phyloP scores from a whole-genome alignment of 768 basidiomycete species.

The Infundibulicybe gibba region DNA sequence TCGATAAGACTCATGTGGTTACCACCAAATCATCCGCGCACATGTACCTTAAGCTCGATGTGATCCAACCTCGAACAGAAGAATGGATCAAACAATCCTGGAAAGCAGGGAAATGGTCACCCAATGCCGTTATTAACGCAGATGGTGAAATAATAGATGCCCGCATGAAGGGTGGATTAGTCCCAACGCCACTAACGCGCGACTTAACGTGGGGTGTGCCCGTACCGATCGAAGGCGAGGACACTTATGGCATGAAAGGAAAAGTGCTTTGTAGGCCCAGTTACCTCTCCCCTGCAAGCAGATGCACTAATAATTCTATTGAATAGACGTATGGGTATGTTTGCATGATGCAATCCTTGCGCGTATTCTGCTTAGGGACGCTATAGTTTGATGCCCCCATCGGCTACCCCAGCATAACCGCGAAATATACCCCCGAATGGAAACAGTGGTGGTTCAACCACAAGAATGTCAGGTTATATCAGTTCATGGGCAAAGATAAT shows the following conservation, averaged over 20 bases:
- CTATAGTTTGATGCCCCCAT: constrained; percentile 94
- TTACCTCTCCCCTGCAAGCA: neutral
- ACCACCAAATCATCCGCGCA: constrained; percentile 78
- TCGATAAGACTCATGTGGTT: constrained; percentile 77
- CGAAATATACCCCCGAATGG: constrained; percentile 93
- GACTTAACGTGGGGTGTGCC: constrained; percentile 97
- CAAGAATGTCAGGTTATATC: constrained; percentile 85
- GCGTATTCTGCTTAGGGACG: constrained; percentile 7
- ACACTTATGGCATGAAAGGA: constrained; percentile 80
- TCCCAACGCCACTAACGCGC: constrained; percentile 88
- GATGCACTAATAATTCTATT: constrained; percentile 4
- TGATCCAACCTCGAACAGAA: constrained; percentile 77
- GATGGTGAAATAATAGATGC: constrained; percentile 90
- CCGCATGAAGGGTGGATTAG: constrained; percentile 78
- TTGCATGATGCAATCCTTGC: neutral
- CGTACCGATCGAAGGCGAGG: constrained; percentile 75
- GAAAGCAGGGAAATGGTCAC: constrained; percentile 86
- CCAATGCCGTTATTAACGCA: constrained; percentile 84
- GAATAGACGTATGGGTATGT: constrained; percentile 88
- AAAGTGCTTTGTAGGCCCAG: constrained; percentile 90
- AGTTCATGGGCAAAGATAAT: constrained; percentile 99
- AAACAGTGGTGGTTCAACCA: constrained; percentile 96
- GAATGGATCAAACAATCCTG: constrained; percentile 84
- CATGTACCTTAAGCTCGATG: constrained; percentile 88
- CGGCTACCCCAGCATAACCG: constrained; percentile 96